phyloP scores from a whole-genome alignment of 176 grass and related monocot genomes.

The Triticum turgidum region DNA sequence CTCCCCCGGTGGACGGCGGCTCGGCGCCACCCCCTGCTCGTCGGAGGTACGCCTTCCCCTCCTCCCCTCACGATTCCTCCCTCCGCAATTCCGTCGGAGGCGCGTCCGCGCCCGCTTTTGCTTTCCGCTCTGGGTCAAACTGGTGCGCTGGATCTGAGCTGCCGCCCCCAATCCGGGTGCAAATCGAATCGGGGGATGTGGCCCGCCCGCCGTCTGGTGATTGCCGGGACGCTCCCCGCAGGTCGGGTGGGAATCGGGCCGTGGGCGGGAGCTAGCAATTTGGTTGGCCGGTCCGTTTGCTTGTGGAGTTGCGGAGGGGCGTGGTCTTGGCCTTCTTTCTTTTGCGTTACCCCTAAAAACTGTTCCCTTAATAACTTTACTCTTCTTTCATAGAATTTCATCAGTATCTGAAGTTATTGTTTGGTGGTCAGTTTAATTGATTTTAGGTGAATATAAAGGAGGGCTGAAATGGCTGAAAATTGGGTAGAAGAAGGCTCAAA shows the following conservation, averaged over 20 bases:
- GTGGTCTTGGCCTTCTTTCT: not conserved
- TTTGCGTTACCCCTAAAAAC: not conserved
- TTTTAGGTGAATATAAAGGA: conserved; percentile 26
- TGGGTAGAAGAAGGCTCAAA: conserved; percentile 39
- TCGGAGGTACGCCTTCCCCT: not conserved
- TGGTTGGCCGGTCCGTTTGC: not conserved
- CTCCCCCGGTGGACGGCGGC: not conserved
- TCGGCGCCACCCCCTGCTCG: not conserved
- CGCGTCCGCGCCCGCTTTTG: not conserved
- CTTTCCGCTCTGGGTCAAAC: not conserved
- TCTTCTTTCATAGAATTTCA: not conserved
- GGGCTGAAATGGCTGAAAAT: conserved; percentile 38
- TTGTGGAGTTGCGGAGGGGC: not conserved
- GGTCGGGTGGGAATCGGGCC: not conserved
- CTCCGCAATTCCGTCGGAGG: too few relatives aligned
- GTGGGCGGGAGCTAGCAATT: not conserved
- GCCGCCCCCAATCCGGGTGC: not conserved
- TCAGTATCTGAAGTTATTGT: not conserved
- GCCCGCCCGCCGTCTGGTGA: not conserved
- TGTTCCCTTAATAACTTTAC: conserved; percentile 13
- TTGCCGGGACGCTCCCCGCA: not conserved
- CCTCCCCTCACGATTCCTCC: not conserved
- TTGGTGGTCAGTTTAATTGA: not conserved
- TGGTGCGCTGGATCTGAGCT: not conserved
- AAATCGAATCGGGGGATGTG: not conserved